phyloP scores from a whole-genome alignment of 2,329 filamentous ascomycete genomes.

The Neopestalotiopsis clavispora region DNA sequence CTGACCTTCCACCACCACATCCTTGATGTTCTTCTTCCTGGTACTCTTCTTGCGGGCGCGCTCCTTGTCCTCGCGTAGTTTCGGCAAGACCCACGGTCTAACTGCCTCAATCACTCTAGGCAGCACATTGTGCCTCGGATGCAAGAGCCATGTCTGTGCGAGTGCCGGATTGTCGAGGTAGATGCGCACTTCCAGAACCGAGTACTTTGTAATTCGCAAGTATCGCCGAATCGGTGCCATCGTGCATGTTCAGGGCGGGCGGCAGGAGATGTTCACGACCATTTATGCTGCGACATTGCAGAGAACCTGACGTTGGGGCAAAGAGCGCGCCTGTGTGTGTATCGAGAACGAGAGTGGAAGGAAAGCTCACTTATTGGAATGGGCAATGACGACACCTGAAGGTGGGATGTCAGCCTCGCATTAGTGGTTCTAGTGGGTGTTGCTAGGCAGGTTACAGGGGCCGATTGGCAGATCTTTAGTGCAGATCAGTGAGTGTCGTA shows the following conservation, averaged over 20 bases:
- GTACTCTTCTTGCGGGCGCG: conserved; percentile 63
- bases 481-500: conserved; percentile 5
- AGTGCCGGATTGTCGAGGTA: conserved; percentile 92
- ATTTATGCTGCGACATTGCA: background rate
- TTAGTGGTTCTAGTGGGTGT: conserved; percentile 4
- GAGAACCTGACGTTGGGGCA: background rate
- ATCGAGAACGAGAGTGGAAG: background rate
- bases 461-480: background rate
- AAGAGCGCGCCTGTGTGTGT: background rate
- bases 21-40: conserved; percentile 83
- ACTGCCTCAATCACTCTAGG: conserved; percentile 84
- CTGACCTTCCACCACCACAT: conserved; percentile 81
- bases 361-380: background rate
- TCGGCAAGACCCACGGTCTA: conserved; percentile 85
- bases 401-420: conserved; percentile 10
- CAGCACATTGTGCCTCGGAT: conserved; percentile 75
- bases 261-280: background rate
- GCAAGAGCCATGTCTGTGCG: conserved; percentile 82
- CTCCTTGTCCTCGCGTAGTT: conserved; percentile 78
- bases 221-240: conserved; percentile 93
- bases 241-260: background rate
- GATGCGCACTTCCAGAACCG: conserved; percentile 94
- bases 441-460: background rate
- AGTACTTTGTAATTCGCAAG: conserved; percentile 88
- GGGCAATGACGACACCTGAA: conserved; percentile 8